Evolutionary conservation across 2,329 filamentous ascomycete genomes (phyloP).

Genomic region (Botryotinia narcissicola): DNA sequence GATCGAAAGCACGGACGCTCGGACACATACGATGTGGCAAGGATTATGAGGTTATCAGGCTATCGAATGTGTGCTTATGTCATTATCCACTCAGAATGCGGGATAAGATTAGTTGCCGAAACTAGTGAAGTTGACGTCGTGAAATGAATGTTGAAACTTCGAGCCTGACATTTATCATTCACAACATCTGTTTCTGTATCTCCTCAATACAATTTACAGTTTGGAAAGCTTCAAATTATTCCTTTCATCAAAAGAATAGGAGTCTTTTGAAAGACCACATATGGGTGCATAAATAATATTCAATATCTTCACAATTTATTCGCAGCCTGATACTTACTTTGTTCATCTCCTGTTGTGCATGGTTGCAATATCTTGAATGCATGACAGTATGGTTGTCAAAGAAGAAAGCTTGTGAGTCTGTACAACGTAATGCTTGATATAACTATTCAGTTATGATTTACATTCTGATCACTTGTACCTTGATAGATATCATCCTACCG

Average conservation of each 20-base stretch:
- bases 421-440: slow-evolving; percentile 17
- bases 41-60: neutral
- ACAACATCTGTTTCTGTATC: neutral
- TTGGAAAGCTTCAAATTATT: neutral
- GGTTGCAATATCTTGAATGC: slow-evolving; percentile 25
- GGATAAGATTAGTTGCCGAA: neutral
- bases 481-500: slow-evolving; percentile 61
- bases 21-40: neutral
- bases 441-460: neutral
- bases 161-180: neutral
- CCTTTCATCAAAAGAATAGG: neutral
- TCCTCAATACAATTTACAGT: neutral
- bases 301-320: neutral
- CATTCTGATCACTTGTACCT: slow-evolving; percentile 4
- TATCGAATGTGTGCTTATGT: neutral
- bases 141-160: neutral
- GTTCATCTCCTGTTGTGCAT: slow-evolving; percentile 7
- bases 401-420: slow-evolving; percentile 51
- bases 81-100: slow-evolving; percentile 1
- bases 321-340: neutral
- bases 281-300: slow-evolving; percentile 1
- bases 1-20: neutral
- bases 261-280: neutral
- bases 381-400: slow-evolving; percentile 52
- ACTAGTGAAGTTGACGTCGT: slow-evolving; percentile 5